Percentiles rank a stretch among this genome's conserved stretches.
Conservation (phyloP, 163 green algal species). For the Smithsoniella earleae region DNA sequence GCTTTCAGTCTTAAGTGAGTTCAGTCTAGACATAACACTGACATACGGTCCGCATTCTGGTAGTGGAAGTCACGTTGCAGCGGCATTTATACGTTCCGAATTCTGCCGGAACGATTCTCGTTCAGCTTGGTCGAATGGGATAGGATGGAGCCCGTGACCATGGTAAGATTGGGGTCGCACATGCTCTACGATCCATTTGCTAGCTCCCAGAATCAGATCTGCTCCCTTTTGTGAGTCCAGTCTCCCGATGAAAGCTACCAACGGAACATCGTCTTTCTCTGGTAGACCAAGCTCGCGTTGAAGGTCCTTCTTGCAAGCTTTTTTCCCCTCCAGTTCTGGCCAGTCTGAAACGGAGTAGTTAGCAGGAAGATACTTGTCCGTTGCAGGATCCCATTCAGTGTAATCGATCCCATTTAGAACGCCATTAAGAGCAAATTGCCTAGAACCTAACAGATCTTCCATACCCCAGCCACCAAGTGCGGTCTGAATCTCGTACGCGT, state of each 20-base stretch:
- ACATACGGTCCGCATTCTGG: no score
- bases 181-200: constrained; percentile 50
- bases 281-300: constrained; percentile 69
- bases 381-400: constrained; percentile 71
- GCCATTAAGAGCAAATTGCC: constrained; percentile 64
- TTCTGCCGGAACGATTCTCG: no score
- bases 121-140: background rate
- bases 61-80: no score
- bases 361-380: constrained; percentile 56
- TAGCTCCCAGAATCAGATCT: constrained; percentile 61
- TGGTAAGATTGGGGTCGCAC: constrained; percentile 22
- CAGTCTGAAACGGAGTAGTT: constrained; percentile 56
- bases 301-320: constrained; percentile 51
- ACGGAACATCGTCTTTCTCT: constrained; percentile 48
- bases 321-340: constrained; percentile 54
- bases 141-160: constrained; percentile 19
- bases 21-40: no score
- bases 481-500: constrained; percentile 75
- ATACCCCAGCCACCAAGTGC: constrained; percentile 75
- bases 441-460: constrained; percentile 57
- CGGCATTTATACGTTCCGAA: no score
- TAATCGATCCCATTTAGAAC: constrained; percentile 81
- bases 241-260: constrained; percentile 71
- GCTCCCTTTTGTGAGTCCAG: constrained; percentile 79
- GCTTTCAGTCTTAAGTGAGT: no score